phyloP scores from a whole-genome alignment of 495 filamentous ascomycete genomes.

The Hypoxylon subgilvum region DNA sequence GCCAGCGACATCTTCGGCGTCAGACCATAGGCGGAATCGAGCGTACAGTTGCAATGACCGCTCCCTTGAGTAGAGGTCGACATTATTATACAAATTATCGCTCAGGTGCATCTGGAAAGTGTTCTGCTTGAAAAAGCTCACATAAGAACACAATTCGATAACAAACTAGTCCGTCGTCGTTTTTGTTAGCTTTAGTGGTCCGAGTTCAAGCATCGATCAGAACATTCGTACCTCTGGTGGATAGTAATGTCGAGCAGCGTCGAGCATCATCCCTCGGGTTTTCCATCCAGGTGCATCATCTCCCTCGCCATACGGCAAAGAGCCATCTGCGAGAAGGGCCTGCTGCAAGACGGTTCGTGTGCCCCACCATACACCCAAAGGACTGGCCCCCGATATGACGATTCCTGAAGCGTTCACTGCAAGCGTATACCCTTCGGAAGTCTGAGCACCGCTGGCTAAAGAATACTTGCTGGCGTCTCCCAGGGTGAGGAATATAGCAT shows the following conservation, averaged over 20 bases:
- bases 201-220: background rate
- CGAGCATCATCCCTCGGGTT: conserved; percentile 56
- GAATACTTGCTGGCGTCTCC: conserved; percentile 48
- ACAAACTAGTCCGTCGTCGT: conserved; percentile 49
- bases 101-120: conserved; percentile 60
- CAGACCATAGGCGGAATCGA: conserved; percentile 52
- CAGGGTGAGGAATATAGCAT: conserved; percentile 54
- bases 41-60: conserved; percentile 51
- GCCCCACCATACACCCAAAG: conserved; percentile 60
- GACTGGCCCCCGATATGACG: conserved; percentile 56
- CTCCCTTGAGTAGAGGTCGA: conserved; percentile 45
- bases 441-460: conserved; percentile 49
- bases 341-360: conserved; percentile 58
- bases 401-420: conserved; percentile 46
- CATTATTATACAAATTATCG: conserved; percentile 57
- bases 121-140: conserved; percentile 63
- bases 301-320: conserved; percentile 46
- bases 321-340: conserved; percentile 43
- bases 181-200: background rate
- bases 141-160: conserved; percentile 58
- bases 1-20: conserved; percentile 46
- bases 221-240: conserved; percentile 43
- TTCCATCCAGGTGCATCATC: conserved; percentile 58
- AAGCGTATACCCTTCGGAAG: conserved; percentile 57
- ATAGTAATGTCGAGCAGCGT: conserved; percentile 58